Evolutionary conservation across 768 basidiomycete genomes (phyloP), one percentile per base, ranked within the genome.

Genomic region (Tulasnella sp.): DNA sequence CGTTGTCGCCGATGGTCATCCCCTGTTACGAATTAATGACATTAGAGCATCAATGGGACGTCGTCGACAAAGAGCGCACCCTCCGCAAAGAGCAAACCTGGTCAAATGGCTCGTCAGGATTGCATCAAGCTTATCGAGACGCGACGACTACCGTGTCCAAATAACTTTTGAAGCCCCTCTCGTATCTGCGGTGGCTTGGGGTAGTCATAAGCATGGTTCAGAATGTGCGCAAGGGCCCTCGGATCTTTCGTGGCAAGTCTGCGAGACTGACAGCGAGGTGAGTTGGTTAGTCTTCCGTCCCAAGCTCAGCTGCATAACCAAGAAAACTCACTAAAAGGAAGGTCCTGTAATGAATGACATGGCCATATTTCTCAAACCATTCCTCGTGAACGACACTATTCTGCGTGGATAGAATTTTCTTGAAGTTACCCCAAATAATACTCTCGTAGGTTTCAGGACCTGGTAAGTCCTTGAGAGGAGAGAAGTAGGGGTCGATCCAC

Each of bases 381-480:
- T 78, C 77, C 48, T 73, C 72, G 29, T 51, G 57, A 26, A 78
- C 71, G 51, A 76, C 75, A 51, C 51, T 37, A 15, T 37, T 35
- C 48, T 46, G 75, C 35, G 29, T 61, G 51, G 48, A 40, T 2
- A 61, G 35, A 37, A 76, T 76, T 39, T 35, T 76, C 55, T 32
- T 40, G 32, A 76, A 39, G 39, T 76, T 32, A 6, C 75, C 75
- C 46, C 46, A 61, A 32, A 76, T 32, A 23, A 40, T 46, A 32
- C 77, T 77, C n/a, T 77, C 77, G 44, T 44, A n/a, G 37, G 42
- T 72, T n/a, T 77, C 77, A 40, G 77, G 77, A 23, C 77, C 77
- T 20, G 69, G 77, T 7, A 77, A n/a, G 16, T 77, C 70, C 37
- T 77, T 77, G 9, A 77, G 44, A 18, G 69, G 67, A 48, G 77